Base-by-base conservation (phyloP, 371 early-diverging fungal species). In the Circinella minor region DNA sequence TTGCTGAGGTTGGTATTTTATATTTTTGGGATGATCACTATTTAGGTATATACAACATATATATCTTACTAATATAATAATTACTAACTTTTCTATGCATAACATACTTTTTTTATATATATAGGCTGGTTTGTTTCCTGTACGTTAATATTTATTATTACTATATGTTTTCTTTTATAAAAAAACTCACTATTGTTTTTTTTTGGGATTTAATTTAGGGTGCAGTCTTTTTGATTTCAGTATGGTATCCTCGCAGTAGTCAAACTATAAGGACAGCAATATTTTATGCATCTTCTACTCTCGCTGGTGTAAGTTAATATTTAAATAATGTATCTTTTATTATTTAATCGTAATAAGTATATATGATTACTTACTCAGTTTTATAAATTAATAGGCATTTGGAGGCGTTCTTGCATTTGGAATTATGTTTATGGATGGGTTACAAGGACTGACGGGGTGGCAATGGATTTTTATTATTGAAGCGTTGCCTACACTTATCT, bases 391-490 rank as follows among this genome's bases (percentile, higher is more conserved):
- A 27, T 71, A 82, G 79, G 83, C 83, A 15, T 81, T 86, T 70
- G 86, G 86, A 65, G 86, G 86, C 71, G 79, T 84, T 5, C 66
- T 79, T 72, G 81, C 89, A 49, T 88, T 83, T 70, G 87, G 81
- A 20, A 85, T 90, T 60, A 73, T 77, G 68, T 80, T 84, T 60
- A 85, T 92, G 81, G 81, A 89, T 48, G 88, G 89, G n/a, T 14
- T 77, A 38, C 65, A 38, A 34, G 74, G 76, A 36, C 69, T 88
- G 3, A 60, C 66, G 64, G 89, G 84, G 0, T 90, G 90, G 68
- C 88, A 88, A 66, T 88, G 88, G 89, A 86, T 93, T 57, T 93
- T 93, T 71, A 85, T 93, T 37, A 80, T 93, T 49, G 92, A 92
- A 70, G 93, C 94, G 11, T 63, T 92, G 38, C 88, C 89, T 1